These are phyloP conservation scores for Suillus alpinus DNA, from an alignment of 768 basidiomycete species.

Conservation along the genomic window DNA sequence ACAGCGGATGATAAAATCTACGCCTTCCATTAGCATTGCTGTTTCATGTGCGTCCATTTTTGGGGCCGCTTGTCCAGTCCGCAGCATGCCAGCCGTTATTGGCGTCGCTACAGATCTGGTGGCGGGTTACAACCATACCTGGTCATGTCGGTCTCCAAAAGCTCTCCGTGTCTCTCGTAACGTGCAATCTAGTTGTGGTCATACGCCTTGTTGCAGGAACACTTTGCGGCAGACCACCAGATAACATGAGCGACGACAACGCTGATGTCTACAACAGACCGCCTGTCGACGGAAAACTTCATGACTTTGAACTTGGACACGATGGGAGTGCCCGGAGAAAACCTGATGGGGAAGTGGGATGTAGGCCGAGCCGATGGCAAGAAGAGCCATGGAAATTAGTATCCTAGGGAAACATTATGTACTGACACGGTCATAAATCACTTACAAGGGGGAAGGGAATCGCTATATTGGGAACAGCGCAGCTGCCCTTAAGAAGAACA, in stretches of 20 bases:
- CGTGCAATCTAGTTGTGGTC: constrained; percentile 14
- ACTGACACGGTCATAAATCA: background rate
- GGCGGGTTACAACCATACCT: constrained; percentile 4
- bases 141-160: constrained; percentile 4
- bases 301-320: constrained; percentile 11
- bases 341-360: background rate
- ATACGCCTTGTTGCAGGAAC: constrained; percentile 6
- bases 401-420: background rate
- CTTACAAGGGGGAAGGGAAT: background rate
- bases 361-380: background rate
- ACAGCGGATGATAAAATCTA: constrained; percentile 7
- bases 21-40: constrained; percentile 10
- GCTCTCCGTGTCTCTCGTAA: constrained; percentile 14
- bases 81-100: constrained; percentile 1
- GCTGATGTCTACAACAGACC: background rate
- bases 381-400: background rate
- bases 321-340: background rate
- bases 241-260: background rate
- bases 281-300: background rate
- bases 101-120: constrained; percentile 13
- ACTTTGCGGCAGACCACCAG: background rate
- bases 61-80: constrained; percentile 11
- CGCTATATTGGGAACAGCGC: background rate
- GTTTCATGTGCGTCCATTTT: constrained; percentile 7
- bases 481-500: background rate